A percentile compares a stretch with the other conserved stretches of the same genome.
Evolutionary conservation across 108 stramenopile genomes (phyloP).

Genomic region (Poteriospumella lacustris): DNA sequence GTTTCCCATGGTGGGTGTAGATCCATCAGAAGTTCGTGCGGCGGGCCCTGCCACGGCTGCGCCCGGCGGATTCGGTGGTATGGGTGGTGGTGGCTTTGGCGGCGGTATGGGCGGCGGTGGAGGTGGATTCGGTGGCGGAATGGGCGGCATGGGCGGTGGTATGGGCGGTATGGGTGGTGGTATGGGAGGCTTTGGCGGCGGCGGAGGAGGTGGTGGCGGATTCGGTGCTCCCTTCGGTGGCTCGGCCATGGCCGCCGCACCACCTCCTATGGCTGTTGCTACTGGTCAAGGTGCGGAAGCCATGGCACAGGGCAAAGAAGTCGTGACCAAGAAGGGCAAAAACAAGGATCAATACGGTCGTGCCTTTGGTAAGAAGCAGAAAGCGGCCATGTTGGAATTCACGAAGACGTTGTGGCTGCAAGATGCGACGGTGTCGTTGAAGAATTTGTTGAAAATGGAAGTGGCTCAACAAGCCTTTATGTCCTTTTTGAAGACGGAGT

Average conservation of each 20-base stretch:
- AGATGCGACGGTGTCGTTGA: slow-evolving; percentile 9
- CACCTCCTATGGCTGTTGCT: background rate
- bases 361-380: background rate
- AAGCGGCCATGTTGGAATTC: background rate
- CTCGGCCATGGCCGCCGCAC: background rate
- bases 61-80: background rate
- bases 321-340: slow-evolving; percentile 2
- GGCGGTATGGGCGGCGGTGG: background rate
- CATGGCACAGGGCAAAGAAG: slow-evolving; percentile 11
- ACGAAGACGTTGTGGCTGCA: background rate
- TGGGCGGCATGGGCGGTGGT: too few species aligned
- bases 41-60: background rate
- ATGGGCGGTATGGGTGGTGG: too few species aligned
- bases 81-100: background rate
- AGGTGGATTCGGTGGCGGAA: background rate
- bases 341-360: background rate
- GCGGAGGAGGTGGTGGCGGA: too few species aligned
- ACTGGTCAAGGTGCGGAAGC: background rate
- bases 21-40: background rate
- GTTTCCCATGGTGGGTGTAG: background rate
- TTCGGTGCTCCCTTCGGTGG: too few species aligned
- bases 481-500: slow-evolving; percentile 36
- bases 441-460: slow-evolving; percentile 34
- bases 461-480: background rate
- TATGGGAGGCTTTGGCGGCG: too few species aligned